Evolutionary conservation across 2,329 filamentous ascomycete species (phyloP).

Genomic region (Byssothecium circinans): DNA sequence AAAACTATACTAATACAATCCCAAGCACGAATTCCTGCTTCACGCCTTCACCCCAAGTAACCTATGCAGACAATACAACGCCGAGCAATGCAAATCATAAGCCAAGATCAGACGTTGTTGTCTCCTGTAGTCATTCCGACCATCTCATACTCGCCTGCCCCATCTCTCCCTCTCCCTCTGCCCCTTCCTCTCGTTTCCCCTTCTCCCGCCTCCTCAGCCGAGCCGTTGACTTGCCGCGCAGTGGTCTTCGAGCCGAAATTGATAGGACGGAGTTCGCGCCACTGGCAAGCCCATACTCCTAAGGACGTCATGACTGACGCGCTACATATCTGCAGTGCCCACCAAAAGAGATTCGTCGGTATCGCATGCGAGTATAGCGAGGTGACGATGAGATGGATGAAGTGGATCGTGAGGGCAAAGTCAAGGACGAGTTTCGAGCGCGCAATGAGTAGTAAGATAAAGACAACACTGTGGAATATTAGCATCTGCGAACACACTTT

Average conservation of each 20-base stretch:
- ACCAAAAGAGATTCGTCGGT: slow-evolving; percentile 84
- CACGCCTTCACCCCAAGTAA: background rate
- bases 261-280: slow-evolving; percentile 85
- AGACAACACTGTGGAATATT: slow-evolving; percentile 65
- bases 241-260: slow-evolving; percentile 69
- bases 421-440: slow-evolving; percentile 94
- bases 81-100: slow-evolving; percentile 25
- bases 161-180: slow-evolving; percentile 48
- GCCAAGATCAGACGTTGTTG: slow-evolving; percentile 34
- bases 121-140: slow-evolving; percentile 46
- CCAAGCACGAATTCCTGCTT: background rate
- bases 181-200: slow-evolving; percentile 45
- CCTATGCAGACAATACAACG: background rate
- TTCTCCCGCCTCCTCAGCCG: slow-evolving; percentile 37
- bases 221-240: slow-evolving; percentile 20
- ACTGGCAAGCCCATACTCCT: slow-evolving; percentile 88
- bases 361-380: slow-evolving; percentile 76
- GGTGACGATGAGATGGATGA: slow-evolving; percentile 76
- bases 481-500: slow-evolving; percentile 7
- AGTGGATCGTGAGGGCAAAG: slow-evolving; percentile 87
- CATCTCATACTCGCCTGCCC: slow-evolving; percentile 53
- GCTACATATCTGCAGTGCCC: slow-evolving; percentile 67
- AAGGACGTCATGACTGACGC: slow-evolving; percentile 66
- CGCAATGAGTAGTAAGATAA: slow-evolving; percentile 79
- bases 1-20: background rate